phyloP scores from a whole-genome alignment of 352 stramenopile genomes.

The Globisporangium cystogenes region DNA sequence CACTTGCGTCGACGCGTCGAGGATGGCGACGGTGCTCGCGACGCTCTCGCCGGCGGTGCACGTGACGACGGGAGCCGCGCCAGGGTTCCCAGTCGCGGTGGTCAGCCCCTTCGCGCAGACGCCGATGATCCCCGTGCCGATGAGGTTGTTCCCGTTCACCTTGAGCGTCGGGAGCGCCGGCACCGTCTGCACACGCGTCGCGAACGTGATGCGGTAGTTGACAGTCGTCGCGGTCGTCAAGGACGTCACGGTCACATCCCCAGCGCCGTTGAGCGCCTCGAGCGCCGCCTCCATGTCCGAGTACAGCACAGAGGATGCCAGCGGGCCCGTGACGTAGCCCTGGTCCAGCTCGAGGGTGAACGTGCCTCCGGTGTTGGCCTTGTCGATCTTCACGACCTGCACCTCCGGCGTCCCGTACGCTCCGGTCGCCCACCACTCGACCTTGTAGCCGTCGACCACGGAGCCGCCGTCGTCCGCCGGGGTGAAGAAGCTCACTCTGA shows the following conservation, averaged over 20 bases:
- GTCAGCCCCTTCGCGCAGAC: constrained; percentile 45
- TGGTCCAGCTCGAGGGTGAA: constrained; percentile 74
- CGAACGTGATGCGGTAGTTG: constrained; percentile 59
- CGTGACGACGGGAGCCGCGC: constrained; percentile 23
- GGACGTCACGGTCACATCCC: constrained; percentile 71
- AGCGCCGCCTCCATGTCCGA: constrained; percentile 77
- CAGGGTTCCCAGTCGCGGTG: constrained; percentile 20
- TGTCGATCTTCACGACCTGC: constrained; percentile 86
- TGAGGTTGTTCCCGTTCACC: constrained; percentile 30
- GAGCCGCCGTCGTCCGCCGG: constrained; percentile 86
- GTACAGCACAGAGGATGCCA: constrained; percentile 48
- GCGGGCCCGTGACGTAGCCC: constrained; percentile 38
- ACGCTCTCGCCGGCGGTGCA: constrained; percentile 46
- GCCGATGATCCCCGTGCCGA: constrained; percentile 25
- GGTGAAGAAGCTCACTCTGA: constrained; percentile 83
- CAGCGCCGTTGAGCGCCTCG: constrained; percentile 66
- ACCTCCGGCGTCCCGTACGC: constrained; percentile 48
- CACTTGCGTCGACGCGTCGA: constrained; percentile 27
- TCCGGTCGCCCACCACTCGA: constrained; percentile 82
- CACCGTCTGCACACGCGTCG: constrained; percentile 30
- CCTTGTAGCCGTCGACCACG: constrained; percentile 72
- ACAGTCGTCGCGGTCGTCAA: constrained; percentile 15
- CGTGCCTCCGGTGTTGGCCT: constrained; percentile 62
- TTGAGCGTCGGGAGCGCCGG: constrained; percentile 24
- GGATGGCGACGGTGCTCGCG: constrained; percentile 22